phyloP scores from a whole-genome alignment of 441 rosid species.

The Monsonia emarginata region DNA sequence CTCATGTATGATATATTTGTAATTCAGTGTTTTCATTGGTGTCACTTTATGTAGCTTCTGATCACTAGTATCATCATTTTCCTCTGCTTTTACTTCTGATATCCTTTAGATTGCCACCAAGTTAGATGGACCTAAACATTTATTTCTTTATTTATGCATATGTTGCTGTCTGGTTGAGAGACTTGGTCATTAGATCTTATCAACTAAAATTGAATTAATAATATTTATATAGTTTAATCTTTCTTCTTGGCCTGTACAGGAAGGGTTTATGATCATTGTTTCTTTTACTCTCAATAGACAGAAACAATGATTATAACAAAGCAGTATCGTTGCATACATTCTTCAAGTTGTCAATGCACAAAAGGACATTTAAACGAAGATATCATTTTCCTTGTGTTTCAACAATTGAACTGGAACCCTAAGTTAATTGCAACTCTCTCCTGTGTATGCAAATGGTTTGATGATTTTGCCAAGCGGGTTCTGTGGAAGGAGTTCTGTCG shows the following conservation, averaged over 20 bases:
- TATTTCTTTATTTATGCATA: neutral
- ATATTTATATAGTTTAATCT: neutral
- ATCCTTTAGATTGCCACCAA: neutral
- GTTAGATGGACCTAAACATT: neutral
- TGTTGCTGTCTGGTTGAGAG: neutral
- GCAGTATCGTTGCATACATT: constrained; percentile 90
- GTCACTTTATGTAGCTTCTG: neutral
- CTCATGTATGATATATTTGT: neutral
- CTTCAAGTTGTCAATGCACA: constrained; percentile 79
- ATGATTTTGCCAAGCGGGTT: constrained; percentile 79
- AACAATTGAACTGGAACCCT: constrained; percentile 87
- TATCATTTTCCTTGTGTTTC: constrained; percentile 71
- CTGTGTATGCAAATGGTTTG: constrained; percentile 88
- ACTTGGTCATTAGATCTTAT: constrained; percentile 12
- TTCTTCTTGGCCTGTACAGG: constrained; percentile 8
- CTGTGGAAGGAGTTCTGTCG: constrained; percentile 91
- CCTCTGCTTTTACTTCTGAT: neutral
- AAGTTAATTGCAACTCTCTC: constrained; percentile 71
- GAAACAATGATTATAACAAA: constrained; percentile 58
- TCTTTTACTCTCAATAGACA: constrained; percentile 19
- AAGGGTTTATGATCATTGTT: constrained; percentile 12
- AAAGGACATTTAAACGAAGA: constrained; percentile 89
- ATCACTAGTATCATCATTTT: neutral
- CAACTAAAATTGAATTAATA: neutral
- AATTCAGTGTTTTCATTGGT: neutral